These are phyloP conservation scores for Coix lacrymajobi DNA, from an alignment of 176 grass and related monocot species.

Conservation along the genomic window DNA sequence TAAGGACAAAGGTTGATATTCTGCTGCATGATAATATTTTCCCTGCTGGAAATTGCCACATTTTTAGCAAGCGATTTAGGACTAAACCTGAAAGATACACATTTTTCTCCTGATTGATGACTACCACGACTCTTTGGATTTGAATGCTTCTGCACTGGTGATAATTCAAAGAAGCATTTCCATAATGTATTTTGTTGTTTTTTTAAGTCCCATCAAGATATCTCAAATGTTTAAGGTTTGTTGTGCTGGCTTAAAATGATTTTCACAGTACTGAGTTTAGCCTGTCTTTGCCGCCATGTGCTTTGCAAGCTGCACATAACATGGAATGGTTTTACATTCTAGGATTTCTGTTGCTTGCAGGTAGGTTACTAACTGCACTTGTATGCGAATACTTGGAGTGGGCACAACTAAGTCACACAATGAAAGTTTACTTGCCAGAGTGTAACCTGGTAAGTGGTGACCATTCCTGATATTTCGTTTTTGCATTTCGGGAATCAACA, in stretches of 20 bases:
- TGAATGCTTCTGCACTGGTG: slow-evolving; percentile 6
- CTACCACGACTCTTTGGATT: neutral
- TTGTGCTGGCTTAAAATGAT: neutral
- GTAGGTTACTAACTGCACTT: slow-evolving; percentile 89
- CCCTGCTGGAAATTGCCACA: neutral
- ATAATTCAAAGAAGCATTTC: slow-evolving; percentile 18
- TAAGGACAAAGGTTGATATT: neutral
- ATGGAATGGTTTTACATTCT: slow-evolving; percentile 18
- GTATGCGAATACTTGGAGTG: slow-evolving; percentile 98
- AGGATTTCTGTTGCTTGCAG: slow-evolving; percentile 42
- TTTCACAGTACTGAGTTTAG: neutral
- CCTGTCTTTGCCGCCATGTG: too few species aligned
- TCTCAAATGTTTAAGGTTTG: neutral
- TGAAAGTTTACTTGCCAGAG: slow-evolving; percentile 97
- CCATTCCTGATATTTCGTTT: slow-evolving; percentile 1
- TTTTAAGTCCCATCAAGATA: neutral
- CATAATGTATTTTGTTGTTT: neutral
- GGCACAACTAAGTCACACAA: slow-evolving; percentile 84
- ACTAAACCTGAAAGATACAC: neutral
- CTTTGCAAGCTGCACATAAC: slow-evolving; percentile 8
- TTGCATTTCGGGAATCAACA: neutral
- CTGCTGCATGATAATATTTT: neutral
- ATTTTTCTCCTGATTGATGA: neutral
- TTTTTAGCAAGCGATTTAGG: neutral
- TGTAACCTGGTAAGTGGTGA: slow-evolving; percentile 99